Conservation (phyloP, 2,329 filamentous ascomycete species). For the Colletotrichum sp. region DNA sequence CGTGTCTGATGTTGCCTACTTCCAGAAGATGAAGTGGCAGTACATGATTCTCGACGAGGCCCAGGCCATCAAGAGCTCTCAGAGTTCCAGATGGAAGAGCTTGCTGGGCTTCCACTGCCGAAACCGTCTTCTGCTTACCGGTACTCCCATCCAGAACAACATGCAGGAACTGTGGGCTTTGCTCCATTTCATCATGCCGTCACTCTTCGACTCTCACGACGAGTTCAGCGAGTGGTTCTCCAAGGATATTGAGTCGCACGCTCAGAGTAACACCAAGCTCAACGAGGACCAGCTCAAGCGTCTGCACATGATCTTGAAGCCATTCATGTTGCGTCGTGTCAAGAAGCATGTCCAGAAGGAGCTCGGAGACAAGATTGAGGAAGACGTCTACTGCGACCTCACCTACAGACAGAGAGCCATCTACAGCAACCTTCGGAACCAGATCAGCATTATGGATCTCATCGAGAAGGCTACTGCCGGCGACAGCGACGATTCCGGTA, state of each 20-base stretch:
- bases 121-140: conserved; percentile 90
- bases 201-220: conserved; percentile 91
- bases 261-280: conserved; percentile 98
- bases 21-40: conserved; percentile 99
- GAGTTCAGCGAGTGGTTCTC: conserved; percentile 95
- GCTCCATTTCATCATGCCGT: conserved; percentile 99
- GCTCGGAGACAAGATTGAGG: conserved; percentile 97
- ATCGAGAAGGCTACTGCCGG: conserved; percentile 96
- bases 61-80: conserved; percentile 97
- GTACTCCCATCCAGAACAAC: conserved; percentile 99
- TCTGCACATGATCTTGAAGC: conserved; percentile 98
- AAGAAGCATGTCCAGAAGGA: conserved; percentile 99
- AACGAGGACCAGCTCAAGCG: conserved; percentile 98
- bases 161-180: conserved; percentile 99
- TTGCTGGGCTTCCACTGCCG: conserved; percentile 93
- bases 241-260: conserved; percentile 96
- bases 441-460: conserved; percentile 98
- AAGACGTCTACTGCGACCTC: conserved; percentile 94
- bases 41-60: conserved; percentile 99
- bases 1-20: conserved; percentile 94
- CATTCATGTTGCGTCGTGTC: conserved; percentile 98
- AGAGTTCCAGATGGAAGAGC: conserved; percentile 96
- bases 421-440: conserved; percentile 90
- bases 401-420: conserved; percentile 95
- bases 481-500: conserved; percentile 93